These are phyloP conservation scores for Sugiyamaella paludigena DNA, from an alignment of 1,139 yeast genomes.

Conservation along the genomic window DNA sequence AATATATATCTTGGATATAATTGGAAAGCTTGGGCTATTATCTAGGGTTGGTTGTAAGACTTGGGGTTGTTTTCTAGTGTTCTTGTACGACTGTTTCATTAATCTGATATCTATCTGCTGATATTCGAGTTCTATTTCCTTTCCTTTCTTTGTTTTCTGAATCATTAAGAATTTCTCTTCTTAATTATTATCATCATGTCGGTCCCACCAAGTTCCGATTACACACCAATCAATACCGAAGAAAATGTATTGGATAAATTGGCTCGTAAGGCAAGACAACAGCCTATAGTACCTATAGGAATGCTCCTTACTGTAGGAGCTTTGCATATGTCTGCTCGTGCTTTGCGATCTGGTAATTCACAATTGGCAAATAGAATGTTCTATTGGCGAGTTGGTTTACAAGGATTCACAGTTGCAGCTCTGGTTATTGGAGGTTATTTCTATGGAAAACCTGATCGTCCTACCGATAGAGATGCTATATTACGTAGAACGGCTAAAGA, in stretches of 20 bases:
- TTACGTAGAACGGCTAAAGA: constrained; percentile 75
- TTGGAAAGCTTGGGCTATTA: too few species aligned
- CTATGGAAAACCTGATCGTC: constrained; percentile 60
- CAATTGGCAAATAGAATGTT: constrained; percentile 80
- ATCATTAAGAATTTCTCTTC: too few species aligned
- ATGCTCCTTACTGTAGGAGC: constrained; percentile 77
- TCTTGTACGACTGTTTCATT: too few species aligned
- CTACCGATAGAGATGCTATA: constrained; percentile 54
- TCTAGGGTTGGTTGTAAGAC: too few species aligned
- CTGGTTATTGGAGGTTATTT: constrained; percentile 73
- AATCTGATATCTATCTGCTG: too few species aligned
- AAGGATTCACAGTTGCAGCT: constrained; percentile 77
- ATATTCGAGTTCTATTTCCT: too few species aligned
- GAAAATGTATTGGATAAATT: constrained; percentile 31
- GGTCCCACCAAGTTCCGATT: constrained; percentile 2
- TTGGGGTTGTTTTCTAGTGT: too few species aligned
- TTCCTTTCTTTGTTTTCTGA: too few species aligned
- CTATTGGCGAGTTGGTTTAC: constrained; percentile 86
- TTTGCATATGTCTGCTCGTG: constrained; percentile 71
- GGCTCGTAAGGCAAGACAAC: constrained; percentile 36
- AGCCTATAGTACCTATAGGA: constrained; percentile 65
- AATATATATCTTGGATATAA: too few species aligned
- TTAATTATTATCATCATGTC: constrained; percentile 1
- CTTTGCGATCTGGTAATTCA: constrained; percentile 70
- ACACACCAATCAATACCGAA: constrained; percentile 13